phyloP scores from a whole-genome alignment of 345 rosid genomes.

The Eucalyptus regnans region DNA sequence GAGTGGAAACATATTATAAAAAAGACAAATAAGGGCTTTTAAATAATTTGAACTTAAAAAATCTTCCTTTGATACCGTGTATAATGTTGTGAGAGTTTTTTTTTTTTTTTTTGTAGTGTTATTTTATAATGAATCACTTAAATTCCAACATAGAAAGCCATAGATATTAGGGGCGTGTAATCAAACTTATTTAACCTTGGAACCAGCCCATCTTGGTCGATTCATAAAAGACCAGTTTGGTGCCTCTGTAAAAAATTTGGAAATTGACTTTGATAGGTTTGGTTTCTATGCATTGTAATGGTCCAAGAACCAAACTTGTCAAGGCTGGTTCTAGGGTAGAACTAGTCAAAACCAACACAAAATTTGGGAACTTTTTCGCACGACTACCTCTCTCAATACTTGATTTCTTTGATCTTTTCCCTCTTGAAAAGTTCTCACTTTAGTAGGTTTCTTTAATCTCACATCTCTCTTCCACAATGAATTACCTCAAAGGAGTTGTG shows the following conservation, averaged over 20 bases:
- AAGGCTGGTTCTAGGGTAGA: neutral
- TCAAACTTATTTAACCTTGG: neutral
- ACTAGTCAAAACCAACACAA: neutral
- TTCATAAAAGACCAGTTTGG: neutral
- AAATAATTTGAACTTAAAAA: neutral
- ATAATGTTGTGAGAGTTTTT: neutral
- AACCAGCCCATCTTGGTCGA: neutral
- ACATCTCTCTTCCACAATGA: no score
- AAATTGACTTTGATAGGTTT: neutral
- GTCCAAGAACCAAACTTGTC: neutral
- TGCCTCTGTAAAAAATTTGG: neutral
- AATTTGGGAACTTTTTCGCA: no score
- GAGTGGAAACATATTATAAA: neutral
- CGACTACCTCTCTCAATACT: no score
- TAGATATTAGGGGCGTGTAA: neutral
- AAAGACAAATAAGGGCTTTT: neutral
- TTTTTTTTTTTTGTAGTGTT: neutral
- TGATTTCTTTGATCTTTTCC: no score
- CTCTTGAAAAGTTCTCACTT: no score
- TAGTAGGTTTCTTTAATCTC: no score
- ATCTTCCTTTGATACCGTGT: neutral
- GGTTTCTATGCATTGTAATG: neutral
- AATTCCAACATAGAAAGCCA: neutral
- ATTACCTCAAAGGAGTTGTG: no score
- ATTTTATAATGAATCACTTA: neutral